phyloP scores from a whole-genome alignment of 2,329 filamentous ascomycete genomes.

The Xylaria sp. region DNA sequence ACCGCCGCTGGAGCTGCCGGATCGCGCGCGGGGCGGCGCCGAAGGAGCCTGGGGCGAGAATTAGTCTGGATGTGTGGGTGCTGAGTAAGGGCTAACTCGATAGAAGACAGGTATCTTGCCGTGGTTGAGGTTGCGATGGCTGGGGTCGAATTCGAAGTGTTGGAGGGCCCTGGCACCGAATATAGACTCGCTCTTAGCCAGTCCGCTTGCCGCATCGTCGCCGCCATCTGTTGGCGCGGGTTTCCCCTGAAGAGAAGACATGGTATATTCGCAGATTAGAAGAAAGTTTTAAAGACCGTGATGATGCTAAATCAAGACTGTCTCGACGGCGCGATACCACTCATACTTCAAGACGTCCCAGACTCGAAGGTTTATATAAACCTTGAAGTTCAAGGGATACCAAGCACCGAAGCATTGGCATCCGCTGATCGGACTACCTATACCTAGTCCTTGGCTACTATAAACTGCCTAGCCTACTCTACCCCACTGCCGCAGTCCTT shows the following conservation, averaged over 20 bases:
- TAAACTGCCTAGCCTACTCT: neutral
- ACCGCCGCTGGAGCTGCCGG: conserved; percentile 60
- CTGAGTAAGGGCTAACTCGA: neutral
- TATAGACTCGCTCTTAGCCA: neutral
- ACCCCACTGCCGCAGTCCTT: neutral
- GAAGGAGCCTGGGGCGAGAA: conserved; percentile 86
- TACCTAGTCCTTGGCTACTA: neutral
- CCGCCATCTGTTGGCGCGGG: neutral
- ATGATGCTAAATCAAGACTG: too few species aligned
- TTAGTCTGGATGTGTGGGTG: neutral
- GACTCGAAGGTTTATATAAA: neutral
- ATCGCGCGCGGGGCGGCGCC: conserved; percentile 72
- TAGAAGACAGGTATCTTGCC: too few species aligned
- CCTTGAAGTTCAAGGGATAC: neutral
- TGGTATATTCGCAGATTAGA: neutral
- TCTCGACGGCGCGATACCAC: neutral
- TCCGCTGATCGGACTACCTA: neutral
- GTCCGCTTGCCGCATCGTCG: neutral
- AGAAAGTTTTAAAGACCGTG: neutral
- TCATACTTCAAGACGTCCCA: neutral
- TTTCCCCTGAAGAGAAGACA: neutral
- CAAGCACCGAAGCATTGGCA: neutral
- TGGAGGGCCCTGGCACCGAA: conserved; percentile 60
- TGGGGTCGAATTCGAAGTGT: conserved; percentile 69
- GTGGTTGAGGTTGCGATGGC: conserved; percentile 78